A percentile compares a stretch with the other conserved stretches of the same genome.
Conservation (phyloP, 129 eudicot genomes). For the Logfia minima region DNA sequence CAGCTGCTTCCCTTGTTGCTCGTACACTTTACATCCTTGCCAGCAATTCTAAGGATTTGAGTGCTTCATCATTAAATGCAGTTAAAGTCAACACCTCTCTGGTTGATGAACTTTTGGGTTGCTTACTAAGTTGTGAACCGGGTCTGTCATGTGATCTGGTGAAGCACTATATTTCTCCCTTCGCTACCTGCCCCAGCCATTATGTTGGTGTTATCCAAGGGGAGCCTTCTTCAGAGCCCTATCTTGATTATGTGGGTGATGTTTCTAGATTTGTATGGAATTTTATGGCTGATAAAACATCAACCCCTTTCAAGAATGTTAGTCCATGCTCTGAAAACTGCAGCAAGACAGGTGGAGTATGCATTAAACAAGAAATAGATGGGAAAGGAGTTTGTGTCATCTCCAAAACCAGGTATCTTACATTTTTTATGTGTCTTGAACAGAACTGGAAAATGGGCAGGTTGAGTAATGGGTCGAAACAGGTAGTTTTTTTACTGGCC, state of each 20-base stretch:
- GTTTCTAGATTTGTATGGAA: slow-evolving; percentile 86
- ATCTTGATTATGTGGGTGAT: slow-evolving; percentile 60
- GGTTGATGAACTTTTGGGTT: slow-evolving; percentile 73
- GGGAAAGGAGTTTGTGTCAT: slow-evolving; percentile 77
- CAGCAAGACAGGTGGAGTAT: slow-evolving; percentile 57
- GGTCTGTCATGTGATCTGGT: slow-evolving; percentile 86
- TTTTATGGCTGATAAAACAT: slow-evolving; percentile 81
- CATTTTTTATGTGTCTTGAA: not conserved
- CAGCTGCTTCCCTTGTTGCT: slow-evolving; percentile 90
- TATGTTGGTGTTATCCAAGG: slow-evolving; percentile 84
- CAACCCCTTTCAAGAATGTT: slow-evolving; percentile 41
- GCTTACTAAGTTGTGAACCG: slow-evolving; percentile 80
- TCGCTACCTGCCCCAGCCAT: slow-evolving; percentile 71
- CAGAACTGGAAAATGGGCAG: not conserved
- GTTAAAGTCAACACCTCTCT: slow-evolving; percentile 68
- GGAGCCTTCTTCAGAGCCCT: slow-evolving; percentile 68
- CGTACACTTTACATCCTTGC: slow-evolving; percentile 83
- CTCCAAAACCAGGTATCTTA: slow-evolving; percentile 85
- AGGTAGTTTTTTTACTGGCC: not conserved
- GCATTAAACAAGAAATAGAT: slow-evolving; percentile 66
- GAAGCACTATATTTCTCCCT: slow-evolving; percentile 60
- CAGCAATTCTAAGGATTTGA: slow-evolving; percentile 39
- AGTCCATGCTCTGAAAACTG: slow-evolving; percentile 67
- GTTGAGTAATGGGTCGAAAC: slow-evolving; percentile 4
- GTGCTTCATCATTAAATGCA: slow-evolving; percentile 41